Evolutionary conservation across 2,329 filamentous ascomycete species (phyloP).

Genomic region (Cadophora sp.): DNA sequence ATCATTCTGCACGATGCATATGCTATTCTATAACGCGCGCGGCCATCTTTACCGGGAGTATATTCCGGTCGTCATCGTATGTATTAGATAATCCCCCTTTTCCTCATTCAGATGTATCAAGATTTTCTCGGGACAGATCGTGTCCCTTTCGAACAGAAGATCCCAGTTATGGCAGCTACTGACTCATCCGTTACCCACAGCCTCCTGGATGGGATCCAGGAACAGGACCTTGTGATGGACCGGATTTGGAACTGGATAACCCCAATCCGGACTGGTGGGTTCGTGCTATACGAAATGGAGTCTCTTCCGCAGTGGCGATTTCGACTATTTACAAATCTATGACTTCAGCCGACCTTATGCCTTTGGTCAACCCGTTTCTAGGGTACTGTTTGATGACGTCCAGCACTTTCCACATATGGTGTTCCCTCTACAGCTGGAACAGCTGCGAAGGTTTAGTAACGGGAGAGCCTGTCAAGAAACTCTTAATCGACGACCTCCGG

Average conservation of each 20-base stretch:
- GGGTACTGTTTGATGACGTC: constrained; percentile 16
- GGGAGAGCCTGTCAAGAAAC: constrained; percentile 14
- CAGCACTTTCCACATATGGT: constrained; percentile 20
- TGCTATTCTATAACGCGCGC: constrained; percentile 14
- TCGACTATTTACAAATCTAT: constrained; percentile 17
- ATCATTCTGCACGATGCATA: constrained; percentile 12
- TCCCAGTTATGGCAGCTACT: neutral
- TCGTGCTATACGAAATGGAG: constrained; percentile 6
- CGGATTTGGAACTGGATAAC: neutral
- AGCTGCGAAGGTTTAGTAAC: constrained; percentile 14
- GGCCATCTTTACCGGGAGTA: constrained; percentile 17
- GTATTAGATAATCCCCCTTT: neutral
- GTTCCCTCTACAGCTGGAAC: constrained; percentile 10
- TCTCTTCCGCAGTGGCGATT: constrained; percentile 10
- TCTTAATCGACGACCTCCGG: constrained; percentile 13
- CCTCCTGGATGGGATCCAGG: constrained; percentile 15
- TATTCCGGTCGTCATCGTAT: constrained; percentile 14
- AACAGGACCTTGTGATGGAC: constrained; percentile 17
- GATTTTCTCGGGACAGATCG: neutral
- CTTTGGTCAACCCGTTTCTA: constrained; percentile 10
- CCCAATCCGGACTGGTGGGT: constrained; percentile 11
- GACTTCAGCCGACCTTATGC: constrained; percentile 10
- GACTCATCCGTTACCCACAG: neutral
- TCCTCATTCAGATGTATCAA: no score
- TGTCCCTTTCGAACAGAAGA: neutral